These are phyloP conservation scores for Kwoniella mangroviensis DNA, from an alignment of 768 basidiomycete species.

Conservation along the genomic window DNA sequence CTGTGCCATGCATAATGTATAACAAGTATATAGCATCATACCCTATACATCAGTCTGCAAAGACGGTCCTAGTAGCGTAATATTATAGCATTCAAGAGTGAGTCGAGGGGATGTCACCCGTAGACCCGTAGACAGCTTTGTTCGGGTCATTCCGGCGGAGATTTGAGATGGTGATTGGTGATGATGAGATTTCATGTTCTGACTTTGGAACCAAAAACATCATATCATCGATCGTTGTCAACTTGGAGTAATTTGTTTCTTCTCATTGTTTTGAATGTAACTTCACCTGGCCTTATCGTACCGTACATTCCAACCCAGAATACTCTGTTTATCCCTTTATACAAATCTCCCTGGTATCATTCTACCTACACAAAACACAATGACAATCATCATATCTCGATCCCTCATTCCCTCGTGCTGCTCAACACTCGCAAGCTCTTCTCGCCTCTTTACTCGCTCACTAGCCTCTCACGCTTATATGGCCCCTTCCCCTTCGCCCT, in stretches of 20 bases:
- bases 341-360: not conserved
- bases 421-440: not conserved
- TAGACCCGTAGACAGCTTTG: no score
- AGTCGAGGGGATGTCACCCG: not conserved
- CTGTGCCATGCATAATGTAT: conserved; percentile 17
- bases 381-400: not conserved
- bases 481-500: not conserved
- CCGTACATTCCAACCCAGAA: not conserved
- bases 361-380: not conserved
- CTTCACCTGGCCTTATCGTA: not conserved
- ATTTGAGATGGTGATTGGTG: not conserved
- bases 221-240: not conserved
- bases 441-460: conserved; percentile 2
- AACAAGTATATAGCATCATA: not conserved
- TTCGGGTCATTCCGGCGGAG: not conserved
- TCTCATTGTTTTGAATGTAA: no score
- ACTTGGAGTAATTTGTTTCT: no score
- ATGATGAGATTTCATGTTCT: no score
- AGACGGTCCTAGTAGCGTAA: no score
- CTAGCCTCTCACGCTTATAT: conserved; percentile 1
- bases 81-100: no score
- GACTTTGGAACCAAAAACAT: no score
- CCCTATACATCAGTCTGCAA: not conserved
- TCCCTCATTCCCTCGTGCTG: conserved; percentile 2
- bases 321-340: not conserved